Evolutionary conservation across 306 rosid species (phyloP).

Genomic region (Lathyrus oleraceus): DNA sequence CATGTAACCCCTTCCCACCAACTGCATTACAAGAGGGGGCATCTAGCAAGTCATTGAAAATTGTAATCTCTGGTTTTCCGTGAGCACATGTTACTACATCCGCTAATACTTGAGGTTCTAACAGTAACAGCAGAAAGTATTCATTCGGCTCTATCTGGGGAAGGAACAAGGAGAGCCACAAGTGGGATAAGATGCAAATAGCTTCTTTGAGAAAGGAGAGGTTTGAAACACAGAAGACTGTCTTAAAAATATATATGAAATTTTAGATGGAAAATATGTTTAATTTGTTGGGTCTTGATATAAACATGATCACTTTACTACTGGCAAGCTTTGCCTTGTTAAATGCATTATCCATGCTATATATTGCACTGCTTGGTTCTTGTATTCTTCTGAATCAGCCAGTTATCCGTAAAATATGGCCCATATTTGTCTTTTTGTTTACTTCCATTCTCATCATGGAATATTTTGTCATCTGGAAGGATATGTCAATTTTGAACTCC

Average conservation of each 20-base stretch:
- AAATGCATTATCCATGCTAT: conserved; percentile 79
- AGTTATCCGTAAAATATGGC: no score
- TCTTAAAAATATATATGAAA: conserved; percentile 76
- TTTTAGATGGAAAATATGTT: conserved; percentile 89
- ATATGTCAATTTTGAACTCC: conserved; percentile 43
- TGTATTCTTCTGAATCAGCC: no score
- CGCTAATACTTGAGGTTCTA: conserved; percentile 52
- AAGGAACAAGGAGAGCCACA: conserved; percentile 83
- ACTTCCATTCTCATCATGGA: conserved; percentile 84
- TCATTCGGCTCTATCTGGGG: conserved; percentile 92
- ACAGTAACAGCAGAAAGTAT: conserved; percentile 56
- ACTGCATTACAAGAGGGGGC: conserved; percentile 48
- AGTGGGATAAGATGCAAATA: conserved; percentile 87
- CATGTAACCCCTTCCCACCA: conserved; percentile 38
- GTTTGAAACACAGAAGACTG: conserved; percentile 76
- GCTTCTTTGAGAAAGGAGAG: conserved; percentile 78
- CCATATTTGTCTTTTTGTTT: conserved; percentile 84
- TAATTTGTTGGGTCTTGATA: conserved; percentile 95
- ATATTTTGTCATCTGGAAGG: conserved; percentile 80
- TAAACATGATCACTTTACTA: conserved; percentile 90
- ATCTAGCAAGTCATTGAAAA: conserved; percentile 47
- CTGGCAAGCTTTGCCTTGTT: conserved; percentile 91
- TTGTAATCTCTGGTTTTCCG: conserved; percentile 46
- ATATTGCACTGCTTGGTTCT: no score
- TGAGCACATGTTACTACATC: conserved; percentile 50